Evolutionary conservation across 2,329 filamentous ascomycete species (phyloP), one percentile per base, ranked within the genome.

Genomic region (Magnaporthiopsis rhizophila): DNA sequence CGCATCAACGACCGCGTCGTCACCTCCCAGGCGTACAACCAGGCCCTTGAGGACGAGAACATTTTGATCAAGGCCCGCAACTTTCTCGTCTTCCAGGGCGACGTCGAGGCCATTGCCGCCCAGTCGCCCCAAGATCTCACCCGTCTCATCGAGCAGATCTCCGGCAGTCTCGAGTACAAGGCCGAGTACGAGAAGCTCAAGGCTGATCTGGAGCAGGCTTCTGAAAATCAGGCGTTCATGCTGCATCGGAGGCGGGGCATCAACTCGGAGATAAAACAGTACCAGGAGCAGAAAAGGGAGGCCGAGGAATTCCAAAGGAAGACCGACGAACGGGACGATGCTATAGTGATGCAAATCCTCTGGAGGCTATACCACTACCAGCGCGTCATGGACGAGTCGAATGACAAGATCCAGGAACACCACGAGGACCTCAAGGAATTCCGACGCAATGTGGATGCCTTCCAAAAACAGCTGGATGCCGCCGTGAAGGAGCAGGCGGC

Each of bases 291-390:
- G 76, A 98, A 98, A 79, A 88, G 88, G 69, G 95, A 98, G 73
- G 94, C 94, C 6, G 95, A 99, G 69, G 94, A 89, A 70, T 99
- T 94, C 73, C 90, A 96, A 72, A 88, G 86, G 68, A 98, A 97
- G 76, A 90, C 90, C 1, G 90, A 95, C 64, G 92, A 98, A 74
- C 88, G 91, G 62, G 94, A 99, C 73, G 86, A 91, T 64, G 95
- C 94, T 9, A 90, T 97, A 65, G 91, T 98, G 64, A 93, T 90
- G 0, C 94, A 98, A 69, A 93, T 96, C 45, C 80, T 99, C 18
- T 99, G 94, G 94, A 98, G 97, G 77, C 82, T 99, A 1, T 98
- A 92, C 74, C 92, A 97, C 72, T 96, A 96, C 74, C 94, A 99
- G 75, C 89, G 89, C 65, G 86, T 92, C 36, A 97, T 99, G 80